Conservation (phyloP, 495 filamentous ascomycete genomes). For the Antarctomyces pellizariae region DNA sequence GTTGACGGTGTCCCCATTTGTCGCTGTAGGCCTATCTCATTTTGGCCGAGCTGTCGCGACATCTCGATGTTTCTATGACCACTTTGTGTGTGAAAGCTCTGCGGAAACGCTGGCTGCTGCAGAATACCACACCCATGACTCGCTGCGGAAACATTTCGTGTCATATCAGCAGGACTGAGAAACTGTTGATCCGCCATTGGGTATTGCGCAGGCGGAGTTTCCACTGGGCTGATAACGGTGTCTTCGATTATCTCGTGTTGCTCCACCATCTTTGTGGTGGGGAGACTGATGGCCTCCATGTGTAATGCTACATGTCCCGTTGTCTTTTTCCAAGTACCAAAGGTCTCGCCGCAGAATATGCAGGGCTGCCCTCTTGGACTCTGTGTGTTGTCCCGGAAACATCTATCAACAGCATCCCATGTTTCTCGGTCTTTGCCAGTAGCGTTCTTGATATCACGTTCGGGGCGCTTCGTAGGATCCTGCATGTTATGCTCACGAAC, state of each 20-base stretch:
- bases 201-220: constrained; percentile 13
- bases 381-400: constrained; percentile 42
- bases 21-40: too few relatives aligned
- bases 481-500: constrained; percentile 79
- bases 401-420: constrained; percentile 58
- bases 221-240: constrained; percentile 38
- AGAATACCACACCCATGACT: too few relatives aligned
- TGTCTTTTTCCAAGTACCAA: constrained; percentile 79
- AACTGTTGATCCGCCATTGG: constrained; percentile 7
- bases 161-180: constrained; percentile 8
- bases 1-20: too few relatives aligned
- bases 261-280: constrained; percentile 53
- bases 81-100: too few relatives aligned
- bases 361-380: constrained; percentile 61
- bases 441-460: constrained; percentile 29
- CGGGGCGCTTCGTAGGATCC: constrained; percentile 48
- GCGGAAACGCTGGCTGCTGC: too few relatives aligned
- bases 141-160: too few relatives aligned
- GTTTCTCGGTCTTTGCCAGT: constrained; percentile 33
- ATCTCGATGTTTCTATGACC: too few relatives aligned
- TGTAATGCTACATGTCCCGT: constrained; percentile 89
- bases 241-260: constrained; percentile 29
- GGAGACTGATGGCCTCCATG: constrained; percentile 85
- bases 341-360: constrained; percentile 69
- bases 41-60: too few relatives aligned